These are phyloP conservation scores for Blastobotrys elegans DNA, from an alignment of 1,139 yeast genomes.

Conservation along the genomic window DNA sequence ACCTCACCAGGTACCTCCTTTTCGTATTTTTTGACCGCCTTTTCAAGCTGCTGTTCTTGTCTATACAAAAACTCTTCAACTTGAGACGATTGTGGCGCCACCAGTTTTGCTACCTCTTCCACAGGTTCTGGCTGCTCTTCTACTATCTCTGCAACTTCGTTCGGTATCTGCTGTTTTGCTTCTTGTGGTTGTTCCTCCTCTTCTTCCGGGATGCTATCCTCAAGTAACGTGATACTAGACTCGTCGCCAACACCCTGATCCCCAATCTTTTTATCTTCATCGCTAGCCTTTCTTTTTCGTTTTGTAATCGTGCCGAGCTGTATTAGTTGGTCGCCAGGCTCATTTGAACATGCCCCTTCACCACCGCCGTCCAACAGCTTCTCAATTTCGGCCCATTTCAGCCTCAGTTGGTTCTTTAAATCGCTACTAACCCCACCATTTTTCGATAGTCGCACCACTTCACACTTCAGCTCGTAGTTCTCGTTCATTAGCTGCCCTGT, in stretches of 20 bases:
- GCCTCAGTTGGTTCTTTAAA: background rate
- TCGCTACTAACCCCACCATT: background rate
- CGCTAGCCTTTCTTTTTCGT: constrained; percentile 7
- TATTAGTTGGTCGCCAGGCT: constrained; percentile 1
- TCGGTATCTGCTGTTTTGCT: background rate
- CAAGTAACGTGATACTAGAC: background rate
- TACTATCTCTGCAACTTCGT: background rate
- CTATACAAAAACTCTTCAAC: no score
- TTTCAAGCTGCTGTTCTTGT: no score
- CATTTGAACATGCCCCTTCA: background rate
- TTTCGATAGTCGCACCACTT: constrained; percentile 19
- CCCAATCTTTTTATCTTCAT: constrained; percentile 6
- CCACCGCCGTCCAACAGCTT: constrained; percentile 1
- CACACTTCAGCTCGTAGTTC: constrained; percentile 23
- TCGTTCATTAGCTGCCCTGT: constrained; percentile 23
- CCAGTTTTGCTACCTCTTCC: background rate
- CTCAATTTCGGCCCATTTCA: constrained; percentile 11
- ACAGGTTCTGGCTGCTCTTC: background rate
- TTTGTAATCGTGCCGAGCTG: constrained; percentile 6
- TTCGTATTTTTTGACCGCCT: background rate
- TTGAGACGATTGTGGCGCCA: no score
- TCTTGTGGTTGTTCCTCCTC: constrained; percentile 3
- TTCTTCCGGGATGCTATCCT: constrained; percentile 4
- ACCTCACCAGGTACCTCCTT: background rate
- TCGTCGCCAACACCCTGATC: constrained; percentile 1